A percentile compares a stretch with the other conserved stretches of the same genome.
Evolutionary conservation across 768 basidiomycete genomes (phyloP).

Genomic region (Auriscalpium orientale): DNA sequence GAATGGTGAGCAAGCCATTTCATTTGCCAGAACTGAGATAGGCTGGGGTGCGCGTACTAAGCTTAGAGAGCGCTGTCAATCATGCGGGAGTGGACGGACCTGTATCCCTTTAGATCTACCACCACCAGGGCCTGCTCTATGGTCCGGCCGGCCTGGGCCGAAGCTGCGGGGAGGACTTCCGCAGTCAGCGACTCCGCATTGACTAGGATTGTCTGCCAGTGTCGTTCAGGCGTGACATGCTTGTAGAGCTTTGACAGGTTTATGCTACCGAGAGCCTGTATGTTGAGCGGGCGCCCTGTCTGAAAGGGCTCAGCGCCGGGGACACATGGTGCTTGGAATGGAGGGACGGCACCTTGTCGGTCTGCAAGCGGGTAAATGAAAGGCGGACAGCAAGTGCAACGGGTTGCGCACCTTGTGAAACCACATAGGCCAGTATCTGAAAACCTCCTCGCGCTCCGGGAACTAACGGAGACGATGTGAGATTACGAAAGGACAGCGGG

Average conservation of each 20-base stretch:
- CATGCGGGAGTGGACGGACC: constrained; percentile 31
- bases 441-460: constrained; percentile 59
- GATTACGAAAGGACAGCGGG: not conserved
- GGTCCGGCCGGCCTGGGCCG: constrained; percentile 42
- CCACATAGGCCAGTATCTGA: constrained; percentile 72
- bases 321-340: not conserved
- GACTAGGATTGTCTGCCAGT: constrained; percentile 51
- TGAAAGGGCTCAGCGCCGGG: constrained; percentile 17
- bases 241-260: constrained; percentile 52
- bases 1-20: constrained; percentile 52
- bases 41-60: constrained; percentile 24
- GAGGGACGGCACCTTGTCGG: constrained; percentile 48
- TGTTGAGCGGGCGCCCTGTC: constrained; percentile 67
- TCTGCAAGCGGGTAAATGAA: constrained; percentile 28
- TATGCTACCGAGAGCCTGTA: constrained; percentile 55
- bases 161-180: constrained; percentile 61
- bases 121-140: constrained; percentile 54
- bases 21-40: constrained; percentile 72
- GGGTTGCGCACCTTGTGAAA: constrained; percentile 56
- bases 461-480: constrained; percentile 35
- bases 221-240: constrained; percentile 44
- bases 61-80: not conserved
- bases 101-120: constrained; percentile 64
- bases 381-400: not conserved
- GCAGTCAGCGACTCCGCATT: constrained; percentile 57